phyloP scores from a whole-genome alignment of 1,139 yeast genomes.

The Debaryomyces coudertii region DNA sequence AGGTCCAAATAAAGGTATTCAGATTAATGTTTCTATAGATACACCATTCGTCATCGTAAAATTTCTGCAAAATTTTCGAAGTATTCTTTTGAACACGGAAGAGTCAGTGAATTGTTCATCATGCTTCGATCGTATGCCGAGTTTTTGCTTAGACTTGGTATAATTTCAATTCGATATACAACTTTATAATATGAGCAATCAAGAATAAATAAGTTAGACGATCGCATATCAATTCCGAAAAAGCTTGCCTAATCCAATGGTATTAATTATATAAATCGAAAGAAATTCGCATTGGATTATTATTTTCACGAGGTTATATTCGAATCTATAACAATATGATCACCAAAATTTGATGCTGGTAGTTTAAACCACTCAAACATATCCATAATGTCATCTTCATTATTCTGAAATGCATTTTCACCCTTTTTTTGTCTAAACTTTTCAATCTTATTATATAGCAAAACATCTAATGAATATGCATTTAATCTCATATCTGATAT shows the following conservation, averaged over 20 bases:
- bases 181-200: too few species aligned
- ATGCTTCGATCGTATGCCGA: conserved; percentile 18
- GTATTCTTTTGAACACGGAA: conserved; percentile 16
- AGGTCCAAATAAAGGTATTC: conserved; percentile 28
- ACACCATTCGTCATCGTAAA: conserved; percentile 20
- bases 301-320: too few species aligned
- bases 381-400: background rate
- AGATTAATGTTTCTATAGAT: conserved; percentile 20
- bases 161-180: too few species aligned
- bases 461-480: background rate
- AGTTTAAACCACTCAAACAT: background rate
- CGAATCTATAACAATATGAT: background rate
- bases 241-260: too few species aligned
- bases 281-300: too few species aligned
- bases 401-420: background rate
- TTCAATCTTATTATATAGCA: background rate
- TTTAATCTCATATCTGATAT: conserved; percentile 11
- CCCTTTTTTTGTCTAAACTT: background rate
- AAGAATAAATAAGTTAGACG: too few species aligned
- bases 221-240: too few species aligned
- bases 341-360: background rate
- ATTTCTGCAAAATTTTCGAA: conserved; percentile 20
- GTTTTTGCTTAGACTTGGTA: too few species aligned
- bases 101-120: conserved; percentile 21
- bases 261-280: too few species aligned